These are phyloP conservation scores for Magnaporthiopsis poae DNA, from an alignment of 2,329 filamentous ascomycete species.

Conservation along the genomic window DNA sequence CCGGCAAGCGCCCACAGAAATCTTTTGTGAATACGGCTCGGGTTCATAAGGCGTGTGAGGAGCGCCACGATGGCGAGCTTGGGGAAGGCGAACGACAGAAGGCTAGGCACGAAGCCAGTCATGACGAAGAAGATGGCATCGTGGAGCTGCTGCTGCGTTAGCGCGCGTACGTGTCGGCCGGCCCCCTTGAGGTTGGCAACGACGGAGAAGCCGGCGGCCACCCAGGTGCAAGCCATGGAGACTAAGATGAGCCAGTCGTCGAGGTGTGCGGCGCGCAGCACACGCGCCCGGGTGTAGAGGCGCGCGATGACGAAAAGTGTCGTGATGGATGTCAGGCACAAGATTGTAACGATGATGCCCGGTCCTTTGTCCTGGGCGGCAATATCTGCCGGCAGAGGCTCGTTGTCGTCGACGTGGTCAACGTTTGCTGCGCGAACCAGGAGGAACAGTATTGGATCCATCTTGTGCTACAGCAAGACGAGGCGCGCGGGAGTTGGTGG, in stretches of 20 bases:
- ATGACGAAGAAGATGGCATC: conserved; percentile 23
- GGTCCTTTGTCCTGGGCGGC: conserved; percentile 20
- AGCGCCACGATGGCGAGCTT: conserved; percentile 32
- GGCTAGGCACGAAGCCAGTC: conserved; percentile 26
- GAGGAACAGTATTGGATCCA: neutral
- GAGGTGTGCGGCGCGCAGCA: conserved; percentile 23
- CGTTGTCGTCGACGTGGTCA: neutral
- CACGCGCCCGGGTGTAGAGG: conserved; percentile 20
- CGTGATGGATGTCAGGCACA: conserved; percentile 21
- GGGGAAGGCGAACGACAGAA: conserved; percentile 30
- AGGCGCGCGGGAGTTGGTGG: neutral
- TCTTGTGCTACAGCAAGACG: neutral
- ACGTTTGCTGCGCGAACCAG: neutral
- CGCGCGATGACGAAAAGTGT: conserved; percentile 21
- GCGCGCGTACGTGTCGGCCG: conserved; percentile 2
- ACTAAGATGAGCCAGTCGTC: conserved; percentile 28
- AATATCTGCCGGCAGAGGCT: conserved; percentile 1
- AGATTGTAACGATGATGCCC: conserved; percentile 22
- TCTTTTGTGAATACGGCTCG: conserved; percentile 21
- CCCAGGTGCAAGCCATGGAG: conserved; percentile 24
- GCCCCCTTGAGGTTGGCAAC: neutral
- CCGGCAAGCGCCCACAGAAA: conserved; percentile 28
- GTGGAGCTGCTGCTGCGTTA: neutral
- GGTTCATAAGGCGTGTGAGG: conserved; percentile 28
- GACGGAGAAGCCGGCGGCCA: conserved; percentile 22